Evolutionary conservation across 78 protist species (phyloP).

Genomic region (Dictyostelium purpureum): DNA sequence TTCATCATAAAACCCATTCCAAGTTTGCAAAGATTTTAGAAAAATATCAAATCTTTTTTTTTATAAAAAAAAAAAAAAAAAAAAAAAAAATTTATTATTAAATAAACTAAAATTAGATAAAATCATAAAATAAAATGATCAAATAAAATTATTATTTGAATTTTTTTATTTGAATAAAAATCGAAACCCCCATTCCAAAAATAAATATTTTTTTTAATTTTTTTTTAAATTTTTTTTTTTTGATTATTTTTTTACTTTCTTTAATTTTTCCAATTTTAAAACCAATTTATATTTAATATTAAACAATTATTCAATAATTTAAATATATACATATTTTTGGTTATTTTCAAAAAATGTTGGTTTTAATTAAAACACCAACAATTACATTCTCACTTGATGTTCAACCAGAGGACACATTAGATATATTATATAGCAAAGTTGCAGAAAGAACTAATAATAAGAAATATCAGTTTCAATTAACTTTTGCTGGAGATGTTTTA

Average conservation of each 20-base stretch:
- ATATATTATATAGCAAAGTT: constrained; percentile 32
- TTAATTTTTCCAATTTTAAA: background rate
- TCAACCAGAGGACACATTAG: background rate
- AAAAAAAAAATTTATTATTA: too few relatives aligned
- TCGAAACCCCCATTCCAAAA: too few relatives aligned
- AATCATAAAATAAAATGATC: too few relatives aligned
- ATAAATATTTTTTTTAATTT: background rate
- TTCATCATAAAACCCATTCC: too few relatives aligned
- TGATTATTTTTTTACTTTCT: background rate
- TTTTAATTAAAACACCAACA: constrained; percentile 75
- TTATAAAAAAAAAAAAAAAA: too few relatives aligned
- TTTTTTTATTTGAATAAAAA: too few relatives aligned
- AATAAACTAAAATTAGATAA: too few relatives aligned
- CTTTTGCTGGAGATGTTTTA: constrained; percentile 44
- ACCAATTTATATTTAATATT: background rate
- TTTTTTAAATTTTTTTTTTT: background rate
- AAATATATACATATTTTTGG: background rate
- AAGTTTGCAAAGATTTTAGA: too few relatives aligned
- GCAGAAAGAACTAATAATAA: constrained; percentile 60
- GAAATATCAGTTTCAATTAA: constrained; percentile 45
- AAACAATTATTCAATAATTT: background rate
- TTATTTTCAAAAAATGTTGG: constrained; percentile 30
- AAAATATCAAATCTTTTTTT: too few relatives aligned
- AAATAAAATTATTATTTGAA: too few relatives aligned
- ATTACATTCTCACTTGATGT: constrained; percentile 68